phyloP scores from a whole-genome alignment of 1,284 basidiomycete species.

The Trichosporon faecale region DNA sequence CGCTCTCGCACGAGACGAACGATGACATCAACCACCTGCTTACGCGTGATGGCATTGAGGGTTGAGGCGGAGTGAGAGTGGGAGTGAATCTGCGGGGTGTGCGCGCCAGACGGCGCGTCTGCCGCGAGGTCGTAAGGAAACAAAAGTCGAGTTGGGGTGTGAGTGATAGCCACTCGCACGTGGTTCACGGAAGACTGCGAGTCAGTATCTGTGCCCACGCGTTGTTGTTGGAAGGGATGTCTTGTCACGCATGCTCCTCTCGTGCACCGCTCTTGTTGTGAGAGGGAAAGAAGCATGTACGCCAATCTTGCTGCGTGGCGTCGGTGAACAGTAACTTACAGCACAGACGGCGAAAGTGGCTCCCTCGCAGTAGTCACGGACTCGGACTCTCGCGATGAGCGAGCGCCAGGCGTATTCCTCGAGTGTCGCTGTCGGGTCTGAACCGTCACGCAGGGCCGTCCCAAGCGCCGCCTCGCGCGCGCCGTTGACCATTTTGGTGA shows the following conservation, averaged over 20 bases:
- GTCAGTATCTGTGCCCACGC: background rate
- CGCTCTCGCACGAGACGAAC: constrained; percentile 19
- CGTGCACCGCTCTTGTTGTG: no score
- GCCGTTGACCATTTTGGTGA: background rate
- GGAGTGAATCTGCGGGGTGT: background rate
- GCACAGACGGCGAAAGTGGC: constrained; percentile 16
- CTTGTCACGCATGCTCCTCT: background rate
- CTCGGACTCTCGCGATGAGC: constrained; percentile 22
- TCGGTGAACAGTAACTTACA: constrained; percentile 13
- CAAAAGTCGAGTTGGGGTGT: constrained; percentile 20
- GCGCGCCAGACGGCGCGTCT: background rate
- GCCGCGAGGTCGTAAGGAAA: constrained; percentile 31
- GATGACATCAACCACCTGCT: constrained; percentile 36
- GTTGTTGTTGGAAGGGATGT: background rate
- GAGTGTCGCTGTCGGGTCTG: constrained; percentile 10
- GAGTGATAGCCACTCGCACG: constrained; percentile 1
- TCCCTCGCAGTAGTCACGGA: constrained; percentile 23
- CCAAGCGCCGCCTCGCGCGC: background rate
- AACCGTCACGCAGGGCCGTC: background rate
- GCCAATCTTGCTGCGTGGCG: no score
- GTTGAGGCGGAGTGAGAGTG: background rate
- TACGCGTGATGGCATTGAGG: constrained; percentile 26
- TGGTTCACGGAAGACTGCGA: background rate
- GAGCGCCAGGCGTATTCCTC: constrained; percentile 29
- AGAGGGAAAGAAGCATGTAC: no score